Base-by-base conservation (phyloP, 495 filamentous ascomycete species). In the Haplographium delicatum region DNA sequence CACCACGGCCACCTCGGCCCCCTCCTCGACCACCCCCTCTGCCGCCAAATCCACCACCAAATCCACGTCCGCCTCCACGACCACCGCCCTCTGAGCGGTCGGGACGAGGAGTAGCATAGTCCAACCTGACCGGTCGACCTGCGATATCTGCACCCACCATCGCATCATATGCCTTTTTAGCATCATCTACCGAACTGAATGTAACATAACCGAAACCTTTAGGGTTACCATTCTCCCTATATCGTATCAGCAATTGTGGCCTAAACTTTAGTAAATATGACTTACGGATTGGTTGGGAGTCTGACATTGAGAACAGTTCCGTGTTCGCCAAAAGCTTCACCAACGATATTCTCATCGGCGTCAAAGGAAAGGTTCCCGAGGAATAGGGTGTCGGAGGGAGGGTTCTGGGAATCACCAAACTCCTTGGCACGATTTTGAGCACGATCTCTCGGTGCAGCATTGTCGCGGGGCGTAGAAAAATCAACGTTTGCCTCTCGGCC, bases 181-280 rank as follows among this genome's bases (percentile, higher is more conserved):
- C 89, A 62, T 96, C 91, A 9, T 96, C 93, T 44, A 95, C 69
- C 10, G 84, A 87, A 33, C 70, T 67, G 74, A 87, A 95, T 59
- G 84, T 82, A 43, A 98, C 84, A 66, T 98, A 98, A 40, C 88
- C 94, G 66, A 94, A 97, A 46, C 93, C 93, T 81, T 97, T 96
- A 65, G 80, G 85, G 47, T 83, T 81, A 40, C 91, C 93, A 52
- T 82, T 79, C 25, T 95, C 89, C 62, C 81, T 84, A 50, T 13
- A 33, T 26, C n/a, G 45, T 16, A 76, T 72, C 79, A 72, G 40
- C 61, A 42, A 5, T n/a, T 10, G 18, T 33, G 15, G 2, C 16
- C 16, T 18, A 26, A 4, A 11, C 16, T 13, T 10, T 25, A 3
- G 53, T 18, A 37, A 42, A 20, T 23, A 13, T 13, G 50, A 71